Evolutionary conservation across 495 filamentous ascomycete genomes (phyloP), one percentile per base, ranked within the genome.

Genomic region (Penicillium cinerascens): DNA sequence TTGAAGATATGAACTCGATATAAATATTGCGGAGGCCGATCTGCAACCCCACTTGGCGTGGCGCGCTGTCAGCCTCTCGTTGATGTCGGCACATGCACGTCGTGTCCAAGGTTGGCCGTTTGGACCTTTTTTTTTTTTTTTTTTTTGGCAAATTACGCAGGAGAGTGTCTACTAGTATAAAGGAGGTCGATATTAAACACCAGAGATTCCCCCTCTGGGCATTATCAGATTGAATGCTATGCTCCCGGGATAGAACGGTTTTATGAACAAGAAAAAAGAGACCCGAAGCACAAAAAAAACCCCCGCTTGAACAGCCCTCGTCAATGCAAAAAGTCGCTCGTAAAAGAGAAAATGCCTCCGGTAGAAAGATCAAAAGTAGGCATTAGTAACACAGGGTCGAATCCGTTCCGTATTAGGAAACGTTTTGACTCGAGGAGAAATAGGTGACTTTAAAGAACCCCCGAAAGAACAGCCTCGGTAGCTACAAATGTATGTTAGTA

Each of bases 381-480:
- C 50, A 46, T 58, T 54, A 58, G 2, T 54, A 53, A 58, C 54
- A 49, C 40, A 57, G 44, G 47, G 9, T 46, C 26, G 29, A 51
- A 58, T 22, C 37, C 18, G 25, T 17, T 10, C 25, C 38, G 5
- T 16, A 8, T 26, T 5, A 43, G 20, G 22, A 25, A n/a, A 43
- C 29, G 29, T 33, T 13, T 33, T 0, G 29, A 33, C 29, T 33
- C 35, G 35, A 17, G 25, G 44, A 20, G 26, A 43, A 29, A 43
- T 21, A 10, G 45, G 41, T 23, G 20, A 23, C 8, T 47, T 68
- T 77, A 88, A 59, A 88, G 74, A 60, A 87, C 81, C 44, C 86
- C 86, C 22, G 84, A 84, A 33, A 90, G 74, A 47, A 90, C 73
- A 47, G 87, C 87, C 69, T 90, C 87, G 47, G 87, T 90, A 52